A percentile compares a stretch with the other conserved stretches of the same genome.
Evolutionary conservation across 2,329 filamentous ascomycete genomes (phyloP).

Genomic region (Nothophaeocryptopus gaeumannii): DNA sequence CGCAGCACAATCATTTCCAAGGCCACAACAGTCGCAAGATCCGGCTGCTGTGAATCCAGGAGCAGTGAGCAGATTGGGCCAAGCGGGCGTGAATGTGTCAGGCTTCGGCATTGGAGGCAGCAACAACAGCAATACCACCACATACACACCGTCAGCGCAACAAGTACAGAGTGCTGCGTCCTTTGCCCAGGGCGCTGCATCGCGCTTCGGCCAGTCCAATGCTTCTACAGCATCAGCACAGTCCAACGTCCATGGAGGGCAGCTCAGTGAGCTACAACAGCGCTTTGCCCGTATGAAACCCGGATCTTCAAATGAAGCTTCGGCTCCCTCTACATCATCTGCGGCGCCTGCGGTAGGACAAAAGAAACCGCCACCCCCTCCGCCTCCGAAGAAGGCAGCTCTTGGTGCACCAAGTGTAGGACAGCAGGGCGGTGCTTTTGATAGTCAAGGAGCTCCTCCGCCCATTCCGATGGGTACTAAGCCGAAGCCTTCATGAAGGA

Average conservation of each 20-base stretch:
- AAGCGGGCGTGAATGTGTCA: constrained; percentile 75
- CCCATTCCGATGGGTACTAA: constrained; percentile 59
- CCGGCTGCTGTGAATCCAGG: constrained; percentile 51
- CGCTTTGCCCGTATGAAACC: constrained; percentile 57
- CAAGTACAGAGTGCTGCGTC: constrained; percentile 24
- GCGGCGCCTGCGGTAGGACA: constrained; percentile 34
- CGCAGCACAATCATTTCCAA: constrained; percentile 3
- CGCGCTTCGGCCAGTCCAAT: constrained; percentile 7
- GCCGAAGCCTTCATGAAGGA: constrained; percentile 39
- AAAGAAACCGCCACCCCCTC: constrained; percentile 56
- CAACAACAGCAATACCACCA: constrained; percentile 17
- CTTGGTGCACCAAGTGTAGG: constrained; percentile 37
- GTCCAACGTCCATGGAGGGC: constrained; percentile 33
- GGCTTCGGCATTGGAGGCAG: constrained; percentile 66
- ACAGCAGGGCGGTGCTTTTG: constrained; percentile 18
- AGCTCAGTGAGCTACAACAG: constrained; percentile 65
- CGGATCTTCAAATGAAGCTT: constrained; percentile 24
- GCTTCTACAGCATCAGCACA: constrained; percentile 3
- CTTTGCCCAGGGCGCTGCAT: constrained; percentile 11
- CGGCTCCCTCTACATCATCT: constrained; percentile 26
- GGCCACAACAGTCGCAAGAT: constrained; percentile 20
- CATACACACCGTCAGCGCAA: constrained; percentile 28
- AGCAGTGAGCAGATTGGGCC: constrained; percentile 64
- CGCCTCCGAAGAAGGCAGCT: constrained; percentile 57
- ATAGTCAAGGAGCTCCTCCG: constrained; percentile 43